Conservation (phyloP, 2,329 filamentous ascomycete species). For the Xylariaceae sp. region DNA sequence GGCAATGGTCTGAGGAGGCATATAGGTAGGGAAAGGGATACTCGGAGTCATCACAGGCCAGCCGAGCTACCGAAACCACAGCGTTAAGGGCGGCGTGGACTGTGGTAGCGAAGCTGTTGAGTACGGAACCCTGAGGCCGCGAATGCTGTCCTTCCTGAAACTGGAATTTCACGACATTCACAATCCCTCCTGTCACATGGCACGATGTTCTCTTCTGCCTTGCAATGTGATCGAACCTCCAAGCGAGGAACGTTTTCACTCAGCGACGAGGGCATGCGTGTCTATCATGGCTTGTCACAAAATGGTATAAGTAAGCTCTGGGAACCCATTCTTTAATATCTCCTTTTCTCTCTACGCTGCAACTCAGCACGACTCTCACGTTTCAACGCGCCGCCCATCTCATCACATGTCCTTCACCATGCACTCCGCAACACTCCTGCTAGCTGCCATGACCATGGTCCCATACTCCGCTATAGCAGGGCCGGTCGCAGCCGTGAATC, state of each 20-base stretch:
- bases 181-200: not conserved
- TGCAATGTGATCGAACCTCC: not conserved
- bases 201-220: not conserved
- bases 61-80: not conserved
- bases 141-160: not conserved
- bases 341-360: not conserved
- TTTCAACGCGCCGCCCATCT: not conserved
- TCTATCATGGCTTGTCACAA: not conserved
- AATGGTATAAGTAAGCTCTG: not conserved
- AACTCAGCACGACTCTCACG: not conserved
- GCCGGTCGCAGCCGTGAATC: not conserved
- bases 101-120: not conserved
- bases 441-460: not conserved
- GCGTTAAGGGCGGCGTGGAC: not conserved
- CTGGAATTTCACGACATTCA: not conserved
- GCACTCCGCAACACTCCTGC: not conserved
- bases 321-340: not conserved
- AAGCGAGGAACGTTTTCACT: not conserved
- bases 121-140: not conserved
- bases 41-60: too few species aligned
- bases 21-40: not conserved
- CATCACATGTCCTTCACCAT: not conserved
- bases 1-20: not conserved
- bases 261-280: not conserved
- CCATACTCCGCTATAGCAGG: not conserved